These are phyloP conservation scores for Monosporascus sp. DNA, from an alignment of 2,329 filamentous ascomycete genomes.

Conservation along the genomic window DNA sequence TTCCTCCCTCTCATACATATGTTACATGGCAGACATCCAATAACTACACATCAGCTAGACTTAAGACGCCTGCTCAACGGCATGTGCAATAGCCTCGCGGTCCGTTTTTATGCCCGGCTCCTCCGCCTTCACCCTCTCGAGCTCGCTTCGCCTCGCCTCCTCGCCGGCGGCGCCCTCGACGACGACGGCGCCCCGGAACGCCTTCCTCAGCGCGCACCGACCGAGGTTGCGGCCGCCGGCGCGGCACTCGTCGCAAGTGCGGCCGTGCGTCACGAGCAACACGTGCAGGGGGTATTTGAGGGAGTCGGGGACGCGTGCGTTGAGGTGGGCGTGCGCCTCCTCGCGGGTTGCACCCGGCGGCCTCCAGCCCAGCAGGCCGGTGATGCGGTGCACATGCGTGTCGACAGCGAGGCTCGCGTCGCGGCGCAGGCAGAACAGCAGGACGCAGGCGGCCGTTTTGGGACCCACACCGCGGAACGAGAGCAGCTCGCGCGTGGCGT, in stretches of 20 bases:
- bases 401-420: slow-evolving; percentile 45
- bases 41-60: neutral
- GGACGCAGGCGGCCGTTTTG: slow-evolving; percentile 49
- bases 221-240: slow-evolving; percentile 36
- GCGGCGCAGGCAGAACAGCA: slow-evolving; percentile 44
- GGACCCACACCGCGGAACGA: slow-evolving; percentile 46
- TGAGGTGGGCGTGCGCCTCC: slow-evolving; percentile 44
- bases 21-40: too few relatives aligned
- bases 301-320: slow-evolving; percentile 39
- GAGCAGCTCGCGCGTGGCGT: slow-evolving; percentile 45
- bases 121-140: slow-evolving; percentile 5
- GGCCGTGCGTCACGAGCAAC: slow-evolving; percentile 42
- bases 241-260: slow-evolving; percentile 38
- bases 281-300: slow-evolving; percentile 47
- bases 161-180: slow-evolving; percentile 11
- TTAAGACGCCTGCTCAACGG: neutral
- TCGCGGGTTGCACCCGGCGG: slow-evolving; percentile 35
- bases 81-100: slow-evolving; percentile 3
- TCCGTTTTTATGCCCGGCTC: slow-evolving; percentile 7
- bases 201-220: slow-evolving; percentile 34
- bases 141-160: slow-evolving; percentile 5
- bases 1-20: too few relatives aligned
- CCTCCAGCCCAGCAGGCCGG: slow-evolving; percentile 44
- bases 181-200: slow-evolving; percentile 26
- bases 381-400: slow-evolving; percentile 46